Evolutionary conservation across 495 filamentous ascomycete species (phyloP).

Genomic region (Xanthoparmelia taractica): DNA sequence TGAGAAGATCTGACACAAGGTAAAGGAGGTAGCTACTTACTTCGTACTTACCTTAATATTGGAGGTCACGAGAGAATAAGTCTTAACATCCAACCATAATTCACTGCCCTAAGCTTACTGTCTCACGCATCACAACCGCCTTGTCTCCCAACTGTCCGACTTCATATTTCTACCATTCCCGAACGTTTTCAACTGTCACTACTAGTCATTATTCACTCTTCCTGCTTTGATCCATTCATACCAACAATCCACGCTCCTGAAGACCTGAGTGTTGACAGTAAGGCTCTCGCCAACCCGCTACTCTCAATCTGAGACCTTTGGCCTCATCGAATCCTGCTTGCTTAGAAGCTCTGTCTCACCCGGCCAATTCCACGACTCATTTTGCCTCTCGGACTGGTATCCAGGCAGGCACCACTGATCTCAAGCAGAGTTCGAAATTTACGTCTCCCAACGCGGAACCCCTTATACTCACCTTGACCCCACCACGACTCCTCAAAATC

Average conservation of each 20-base stretch:
- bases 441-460: not conserved
- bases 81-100: not conserved
- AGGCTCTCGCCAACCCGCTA: not conserved
- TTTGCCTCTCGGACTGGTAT: conserved; percentile 1
- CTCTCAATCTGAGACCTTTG: not conserved
- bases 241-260: not conserved
- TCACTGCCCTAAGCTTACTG: not conserved
- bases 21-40: too few species aligned
- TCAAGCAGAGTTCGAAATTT: not conserved
- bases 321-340: not conserved
- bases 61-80: not conserved
- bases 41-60: too few species aligned
- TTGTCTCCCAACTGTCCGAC: not conserved
- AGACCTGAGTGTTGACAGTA: not conserved
- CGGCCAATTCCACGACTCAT: not conserved
- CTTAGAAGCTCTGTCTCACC: not conserved
- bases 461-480: not conserved
- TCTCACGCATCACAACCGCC: not conserved
- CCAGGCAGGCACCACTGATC: not conserved
- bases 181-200: not conserved
- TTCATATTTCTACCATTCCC: not conserved
- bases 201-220: not conserved
- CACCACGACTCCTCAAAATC: conserved; percentile 5
- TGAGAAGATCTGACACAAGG: too few species aligned
- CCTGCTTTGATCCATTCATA: not conserved